These are phyloP conservation scores for Scedosporium minutisporum DNA, from an alignment of 2,329 filamentous ascomycete genomes.

Conservation along the genomic window DNA sequence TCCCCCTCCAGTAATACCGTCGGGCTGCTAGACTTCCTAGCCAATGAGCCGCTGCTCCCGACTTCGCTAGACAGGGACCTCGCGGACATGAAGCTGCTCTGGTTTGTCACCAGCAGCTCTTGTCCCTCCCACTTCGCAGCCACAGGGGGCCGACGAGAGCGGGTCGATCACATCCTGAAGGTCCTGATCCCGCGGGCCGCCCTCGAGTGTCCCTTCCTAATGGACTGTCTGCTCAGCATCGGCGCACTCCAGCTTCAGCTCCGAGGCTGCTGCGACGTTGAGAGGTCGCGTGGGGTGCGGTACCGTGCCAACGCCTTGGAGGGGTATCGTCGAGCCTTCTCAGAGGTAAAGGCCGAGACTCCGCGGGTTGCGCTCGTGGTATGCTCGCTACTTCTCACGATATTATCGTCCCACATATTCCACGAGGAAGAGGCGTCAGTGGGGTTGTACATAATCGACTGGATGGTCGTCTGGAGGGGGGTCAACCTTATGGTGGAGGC, in stretches of 20 bases:
- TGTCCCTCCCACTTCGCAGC: conserved; percentile 31
- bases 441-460: conserved; percentile 42
- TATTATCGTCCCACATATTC: conserved; percentile 40
- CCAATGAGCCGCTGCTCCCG: conserved; percentile 9
- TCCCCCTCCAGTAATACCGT: not conserved
- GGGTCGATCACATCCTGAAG: conserved; percentile 33
- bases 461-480: conserved; percentile 46
- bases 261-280: conserved; percentile 25
- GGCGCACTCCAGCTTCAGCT: conserved; percentile 39
- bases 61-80: conserved; percentile 23
- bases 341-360: conserved; percentile 31
- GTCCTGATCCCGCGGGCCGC: conserved; percentile 38
- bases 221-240: conserved; percentile 42
- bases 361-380: conserved; percentile 39
- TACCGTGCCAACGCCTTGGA: conserved; percentile 39
- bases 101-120: conserved; percentile 41
- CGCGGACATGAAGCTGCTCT: conserved; percentile 43
- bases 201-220: conserved; percentile 42
- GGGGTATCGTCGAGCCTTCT: conserved; percentile 41
- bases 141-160: conserved; percentile 19
- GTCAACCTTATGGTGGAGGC: conserved; percentile 37
- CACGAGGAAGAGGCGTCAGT: conserved; percentile 29
- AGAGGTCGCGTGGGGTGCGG: conserved; percentile 25
- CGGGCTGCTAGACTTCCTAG: not conserved
- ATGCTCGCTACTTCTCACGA: conserved; percentile 41